A percentile compares a stretch with the other conserved stretches of the same genome.
Conservation (phyloP, 2,329 filamentous ascomycete genomes). For the Aureobasidium musti region DNA sequence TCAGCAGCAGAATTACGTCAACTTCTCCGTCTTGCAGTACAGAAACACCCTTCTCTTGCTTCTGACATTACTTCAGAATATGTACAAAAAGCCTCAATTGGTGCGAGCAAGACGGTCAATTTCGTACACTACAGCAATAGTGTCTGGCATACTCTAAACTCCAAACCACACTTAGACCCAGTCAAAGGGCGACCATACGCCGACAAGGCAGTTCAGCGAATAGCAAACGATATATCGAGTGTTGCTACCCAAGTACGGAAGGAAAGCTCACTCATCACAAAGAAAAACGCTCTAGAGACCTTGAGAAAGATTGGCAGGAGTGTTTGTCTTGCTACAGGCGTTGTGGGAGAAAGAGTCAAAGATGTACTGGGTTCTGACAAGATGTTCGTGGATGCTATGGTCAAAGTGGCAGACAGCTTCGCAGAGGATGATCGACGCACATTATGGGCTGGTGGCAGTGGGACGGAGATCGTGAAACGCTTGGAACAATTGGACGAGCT, state of each 20-base stretch:
- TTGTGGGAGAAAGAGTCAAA: neutral
- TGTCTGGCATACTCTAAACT: constrained; percentile 17
- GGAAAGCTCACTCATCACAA: neutral
- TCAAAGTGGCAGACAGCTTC: neutral
- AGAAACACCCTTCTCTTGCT: constrained; percentile 1
- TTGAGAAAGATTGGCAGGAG: constrained; percentile 11
- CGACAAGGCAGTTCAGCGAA: neutral
- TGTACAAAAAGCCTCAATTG: neutral
- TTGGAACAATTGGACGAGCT: constrained; percentile 18
- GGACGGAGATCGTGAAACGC: constrained; percentile 1
- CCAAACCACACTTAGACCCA: neutral
- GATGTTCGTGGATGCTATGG: constrained; percentile 4
- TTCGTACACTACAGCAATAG: constrained; percentile 23
- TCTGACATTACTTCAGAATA: neutral
- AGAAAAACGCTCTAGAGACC: constrained; percentile 16
- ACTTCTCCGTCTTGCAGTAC: constrained; percentile 5
- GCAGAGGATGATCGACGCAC: neutral
- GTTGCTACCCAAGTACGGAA: neutral
- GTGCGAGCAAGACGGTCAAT: neutral
- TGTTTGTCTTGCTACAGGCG: constrained; percentile 1
- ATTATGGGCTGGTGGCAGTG: constrained; percentile 6
- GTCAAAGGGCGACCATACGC: neutral
- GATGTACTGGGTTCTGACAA: neutral
- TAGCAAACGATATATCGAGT: neutral
- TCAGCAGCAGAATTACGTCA: constrained; percentile 14